Percentiles rank a stretch among this genome's conserved stretches.
Evolutionary conservation across 192 early-diverging fungal species (phyloP).

Genomic region (Spinellus fusiger): DNA sequence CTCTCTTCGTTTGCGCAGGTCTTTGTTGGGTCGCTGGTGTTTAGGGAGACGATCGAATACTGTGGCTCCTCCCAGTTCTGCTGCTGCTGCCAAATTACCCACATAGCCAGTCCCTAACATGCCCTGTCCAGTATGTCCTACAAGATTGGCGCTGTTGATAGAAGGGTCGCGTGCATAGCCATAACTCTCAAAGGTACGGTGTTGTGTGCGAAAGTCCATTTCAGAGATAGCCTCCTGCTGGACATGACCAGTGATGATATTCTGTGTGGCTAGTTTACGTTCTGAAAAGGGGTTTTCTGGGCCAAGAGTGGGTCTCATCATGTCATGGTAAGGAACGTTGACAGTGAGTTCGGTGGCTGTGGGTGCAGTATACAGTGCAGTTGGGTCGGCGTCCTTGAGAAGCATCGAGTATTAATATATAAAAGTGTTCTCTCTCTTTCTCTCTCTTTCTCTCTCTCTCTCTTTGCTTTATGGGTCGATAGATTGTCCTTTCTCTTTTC

Average conservation of each 20-base stretch:
- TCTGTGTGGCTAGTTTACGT: slow-evolving; percentile 38
- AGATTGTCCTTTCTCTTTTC: not conserved
- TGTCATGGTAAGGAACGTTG: slow-evolving; percentile 55
- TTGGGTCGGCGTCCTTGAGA: not conserved
- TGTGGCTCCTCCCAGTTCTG: slow-evolving; percentile 45
- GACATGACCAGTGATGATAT: slow-evolving; percentile 67
- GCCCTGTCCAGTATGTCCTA: slow-evolving; percentile 38
- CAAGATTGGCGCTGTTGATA: slow-evolving; percentile 20
- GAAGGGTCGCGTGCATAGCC: slow-evolving; percentile 84
- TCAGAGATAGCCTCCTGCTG: slow-evolving; percentile 70
- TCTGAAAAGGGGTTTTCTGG: slow-evolving; percentile 49
- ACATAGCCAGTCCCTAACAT: slow-evolving; percentile 53
- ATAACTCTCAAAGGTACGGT: slow-evolving; percentile 75
- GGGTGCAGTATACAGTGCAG: slow-evolving; percentile 45
- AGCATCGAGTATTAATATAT: not conserved
- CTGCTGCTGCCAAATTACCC: slow-evolving; percentile 53
- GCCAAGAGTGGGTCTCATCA: slow-evolving; percentile 44
- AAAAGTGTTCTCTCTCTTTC: too few relatives aligned
- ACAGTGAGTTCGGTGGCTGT: slow-evolving; percentile 47
- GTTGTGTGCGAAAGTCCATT: slow-evolving; percentile 71
- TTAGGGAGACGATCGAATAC: slow-evolving; percentile 43
- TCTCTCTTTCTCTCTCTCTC: too few relatives aligned
- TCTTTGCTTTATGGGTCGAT: too few relatives aligned
- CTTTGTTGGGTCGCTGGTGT: slow-evolving; percentile 28
- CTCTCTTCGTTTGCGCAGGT: slow-evolving; percentile 60